Conservation (phyloP, 2,329 filamentous ascomycete species). For the Diaporthe humulicola region DNA sequence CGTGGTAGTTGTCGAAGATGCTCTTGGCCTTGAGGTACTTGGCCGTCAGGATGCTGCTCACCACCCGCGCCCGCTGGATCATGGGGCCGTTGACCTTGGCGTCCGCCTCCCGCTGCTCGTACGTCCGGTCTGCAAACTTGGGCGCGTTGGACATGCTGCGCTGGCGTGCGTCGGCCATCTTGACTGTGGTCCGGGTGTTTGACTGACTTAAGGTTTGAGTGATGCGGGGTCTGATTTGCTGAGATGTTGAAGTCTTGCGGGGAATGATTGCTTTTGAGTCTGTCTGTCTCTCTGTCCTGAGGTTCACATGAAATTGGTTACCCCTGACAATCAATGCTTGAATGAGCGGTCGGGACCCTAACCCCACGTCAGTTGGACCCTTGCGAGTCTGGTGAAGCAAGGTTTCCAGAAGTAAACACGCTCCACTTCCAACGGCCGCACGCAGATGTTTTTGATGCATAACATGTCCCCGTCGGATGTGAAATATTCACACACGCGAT, state of each 20-base stretch:
- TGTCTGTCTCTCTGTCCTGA: not conserved
- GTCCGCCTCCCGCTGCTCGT: constrained; percentile 40
- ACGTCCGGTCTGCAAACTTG: constrained; percentile 40
- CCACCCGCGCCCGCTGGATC: constrained; percentile 41
- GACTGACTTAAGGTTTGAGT: not conserved
- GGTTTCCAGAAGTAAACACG: no score
- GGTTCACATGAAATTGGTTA: not conserved
- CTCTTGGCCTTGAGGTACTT: constrained; percentile 42
- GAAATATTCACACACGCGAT: no score
- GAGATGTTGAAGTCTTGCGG: not conserved
- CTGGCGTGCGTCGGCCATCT: constrained; percentile 32
- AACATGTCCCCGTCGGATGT: no score
- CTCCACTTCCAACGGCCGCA: no score
- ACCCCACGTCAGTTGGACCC: no score
- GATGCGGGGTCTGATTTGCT: not conserved
- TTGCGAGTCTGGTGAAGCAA: no score
- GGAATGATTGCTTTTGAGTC: not conserved
- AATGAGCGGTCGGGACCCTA: constrained; percentile 20
- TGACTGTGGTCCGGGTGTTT: not conserved
- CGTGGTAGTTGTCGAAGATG: constrained; percentile 40
- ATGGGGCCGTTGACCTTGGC: constrained; percentile 40
- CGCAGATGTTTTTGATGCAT: no score
- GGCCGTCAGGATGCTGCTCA: constrained; percentile 42
- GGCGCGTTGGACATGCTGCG: constrained; percentile 31
- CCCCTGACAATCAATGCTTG: constrained; percentile 31